Base-by-base conservation (phyloP, 192 early-diverging fungal genomes). In the Coemansia asiatica region DNA sequence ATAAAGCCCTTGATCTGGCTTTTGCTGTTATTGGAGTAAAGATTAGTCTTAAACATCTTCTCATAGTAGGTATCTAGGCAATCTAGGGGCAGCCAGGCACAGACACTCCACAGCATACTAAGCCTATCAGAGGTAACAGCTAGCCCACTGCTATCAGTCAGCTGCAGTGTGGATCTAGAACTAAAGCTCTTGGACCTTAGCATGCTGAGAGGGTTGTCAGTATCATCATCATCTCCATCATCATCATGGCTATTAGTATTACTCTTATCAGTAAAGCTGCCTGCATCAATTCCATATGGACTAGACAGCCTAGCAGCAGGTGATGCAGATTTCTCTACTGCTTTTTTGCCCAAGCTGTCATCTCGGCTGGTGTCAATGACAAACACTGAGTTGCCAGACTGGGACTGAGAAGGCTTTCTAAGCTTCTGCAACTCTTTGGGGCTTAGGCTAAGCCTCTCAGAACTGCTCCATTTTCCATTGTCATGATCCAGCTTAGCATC, bases 71-170 rank as follows among this genome's bases (percentile, higher is more conserved):
- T 25, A 4, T 68, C 53, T 46, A 80, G 58, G 8, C 40, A 48
- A 25, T 74, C 69, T 18, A 71, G 53, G 27, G 68, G 55, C 26
- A 74, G 22, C 77, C 77, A 80, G 5, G 72, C 72, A 35, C 66
- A 74, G 7, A 64, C 23, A 22, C 53, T 60, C 77, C 77, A 79
- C 64, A 71, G n/a, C 3, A 47, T 46, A 4, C 36, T 47, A n/a
- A 74, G 55, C 10, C 61, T 68, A 6, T 62, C 72, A 9, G 27
- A 1, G 4, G 68, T 68, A 33, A 80, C 31, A 19, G 33, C 31
- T 7, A 29, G 16, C 8, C 65, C 76, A 8, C 29, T 58, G 7
- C 53, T 31, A 50, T 69, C 73, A 13, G 19, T 31, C 9, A 69
- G 35, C 44, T 58, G 36, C 15, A 33, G 5, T 22, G 46, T 9